Conservation (phyloP, 768 basidiomycete genomes). For the Dendrothele bispora region DNA sequence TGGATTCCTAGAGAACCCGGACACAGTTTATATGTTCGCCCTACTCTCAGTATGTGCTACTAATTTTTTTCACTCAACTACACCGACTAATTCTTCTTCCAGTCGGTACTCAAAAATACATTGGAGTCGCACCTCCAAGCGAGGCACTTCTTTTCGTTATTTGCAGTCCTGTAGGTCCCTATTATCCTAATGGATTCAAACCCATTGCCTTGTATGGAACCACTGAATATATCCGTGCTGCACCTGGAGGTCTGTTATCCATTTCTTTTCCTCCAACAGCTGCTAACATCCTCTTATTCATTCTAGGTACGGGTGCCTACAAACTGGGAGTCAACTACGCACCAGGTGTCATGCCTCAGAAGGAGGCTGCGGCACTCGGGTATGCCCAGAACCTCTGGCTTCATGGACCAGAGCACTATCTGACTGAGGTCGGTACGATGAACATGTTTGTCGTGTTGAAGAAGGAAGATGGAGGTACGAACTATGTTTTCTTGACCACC, state of each 20-base stretch:
- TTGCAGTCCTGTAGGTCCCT: constrained; percentile 80
- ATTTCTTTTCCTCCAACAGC: neutral
- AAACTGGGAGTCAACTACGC: constrained; percentile 91
- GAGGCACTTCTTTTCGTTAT: constrained; percentile 88
- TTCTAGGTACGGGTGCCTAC: constrained; percentile 76
- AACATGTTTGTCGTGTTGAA: constrained; percentile 85
- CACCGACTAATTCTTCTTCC: constrained; percentile 5
- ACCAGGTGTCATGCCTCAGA: constrained; percentile 84
- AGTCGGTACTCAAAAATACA: constrained; percentile 77
- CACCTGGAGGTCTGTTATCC: constrained; percentile 67
- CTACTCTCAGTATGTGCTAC: constrained; percentile 3
- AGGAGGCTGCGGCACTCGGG: constrained; percentile 68
- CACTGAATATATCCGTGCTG: constrained; percentile 80
- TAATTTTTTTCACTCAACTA: neutral
- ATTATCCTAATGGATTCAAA: constrained; percentile 86
- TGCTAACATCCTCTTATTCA: constrained; percentile 7
- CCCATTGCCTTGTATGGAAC: constrained; percentile 87
- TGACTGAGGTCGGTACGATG: constrained; percentile 87
- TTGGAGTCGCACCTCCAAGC: constrained; percentile 74
- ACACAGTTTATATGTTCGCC: constrained; percentile 83
- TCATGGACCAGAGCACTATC: constrained; percentile 63
- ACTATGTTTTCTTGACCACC: constrained; percentile 4
- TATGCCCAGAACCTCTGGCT: constrained; percentile 93
- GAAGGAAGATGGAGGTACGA: constrained; percentile 62
- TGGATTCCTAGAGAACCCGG: constrained; percentile 92